Percentiles rank a stretch among this genome's conserved stretches.
phyloP scores from a whole-genome alignment of 257 asterid genomes.

The Petrea volubilis region DNA sequence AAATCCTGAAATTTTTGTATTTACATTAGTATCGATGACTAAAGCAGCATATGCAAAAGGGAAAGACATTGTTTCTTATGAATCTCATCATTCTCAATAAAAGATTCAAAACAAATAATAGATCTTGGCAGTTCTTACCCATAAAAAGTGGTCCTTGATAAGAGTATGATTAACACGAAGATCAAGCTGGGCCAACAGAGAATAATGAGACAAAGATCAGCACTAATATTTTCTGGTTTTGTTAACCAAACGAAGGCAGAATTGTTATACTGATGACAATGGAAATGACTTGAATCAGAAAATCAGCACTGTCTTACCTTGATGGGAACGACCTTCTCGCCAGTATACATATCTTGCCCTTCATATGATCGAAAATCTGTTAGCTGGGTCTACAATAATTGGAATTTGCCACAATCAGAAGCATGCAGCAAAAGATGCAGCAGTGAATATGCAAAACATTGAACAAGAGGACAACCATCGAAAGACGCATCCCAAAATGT shows the following conservation, averaged over 20 bases:
- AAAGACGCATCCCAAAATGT: neutral
- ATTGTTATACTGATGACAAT: conserved; percentile 1
- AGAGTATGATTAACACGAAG: conserved; percentile 88
- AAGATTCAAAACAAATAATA: conserved; percentile 12
- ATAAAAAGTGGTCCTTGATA: conserved; percentile 87
- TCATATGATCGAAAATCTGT: conserved; percentile 84
- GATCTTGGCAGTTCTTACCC: conserved; percentile 57
- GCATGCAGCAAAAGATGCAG: neutral
- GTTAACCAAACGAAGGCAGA: conserved; percentile 7
- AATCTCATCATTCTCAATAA: neutral
- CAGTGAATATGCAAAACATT: neutral
- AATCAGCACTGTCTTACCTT: conserved; percentile 56
- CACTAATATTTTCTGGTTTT: neutral
- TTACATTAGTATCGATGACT: conserved; percentile 1
- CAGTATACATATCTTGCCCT: conserved; percentile 97
- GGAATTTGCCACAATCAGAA: conserved; percentile 22
- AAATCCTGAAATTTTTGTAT: conserved; percentile 68
- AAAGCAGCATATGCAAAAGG: conserved; percentile 18
- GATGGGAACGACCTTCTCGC: conserved; percentile 90
- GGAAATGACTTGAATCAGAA: conserved; percentile 12
- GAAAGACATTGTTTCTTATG: neutral
- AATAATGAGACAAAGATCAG: conserved; percentile 19
- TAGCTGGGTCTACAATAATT: conserved; percentile 68
- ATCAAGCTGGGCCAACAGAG: conserved; percentile 66
- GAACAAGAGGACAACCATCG: neutral